Evolutionary conservation across 805 yeast species (phyloP), one percentile per base, ranked within the genome.

Genomic region (Candida methanosorbosa): DNA sequence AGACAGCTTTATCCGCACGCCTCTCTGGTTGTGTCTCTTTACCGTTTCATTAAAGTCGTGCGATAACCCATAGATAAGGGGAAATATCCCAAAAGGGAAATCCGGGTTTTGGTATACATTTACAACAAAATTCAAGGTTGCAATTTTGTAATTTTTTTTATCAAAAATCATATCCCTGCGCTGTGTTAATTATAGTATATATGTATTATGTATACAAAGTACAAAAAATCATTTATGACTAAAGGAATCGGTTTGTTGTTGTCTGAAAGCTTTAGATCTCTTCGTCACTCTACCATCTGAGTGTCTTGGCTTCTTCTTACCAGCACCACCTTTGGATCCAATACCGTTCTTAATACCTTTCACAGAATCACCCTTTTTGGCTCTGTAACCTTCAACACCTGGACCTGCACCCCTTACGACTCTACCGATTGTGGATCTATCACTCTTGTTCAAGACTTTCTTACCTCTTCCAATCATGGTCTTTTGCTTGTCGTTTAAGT

Each of bases 401-500:
- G 29, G 29, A 8, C 9, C 29, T 9, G 18, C 12, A 9, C 11
- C 11, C 12, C 18, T 49, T 38, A 74, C 52, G 34, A 61, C 48
- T 43, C 64, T 63, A 33, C 90, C 90, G 8, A 77, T 71, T 17
- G 80, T 68, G 24, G 81, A 70, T 48, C 81, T 73, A 53, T 84
- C 96, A 35, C 87, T 83, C 52, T 78, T 84, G 34, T 90, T 90
- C 30, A 87, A 65, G 4, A 81, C 66, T 37, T 74, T 68, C 49
- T 70, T 72, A 16, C 92, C 95, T 56, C 95, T 73, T 25, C 95
- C 95, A 26, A 84, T 57, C 48, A 72, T 73, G 13, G 94, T 81
- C 57, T 69, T 81, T 56, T 83, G 92, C 28, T 70, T 69, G 28
- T 80, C 85, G 18, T 71, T 69, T 34, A 83, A 60, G 20, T 57